Evolutionary conservation across 2,329 filamentous ascomycete species (phyloP).

Genomic region (Aspergillus tamarii): DNA sequence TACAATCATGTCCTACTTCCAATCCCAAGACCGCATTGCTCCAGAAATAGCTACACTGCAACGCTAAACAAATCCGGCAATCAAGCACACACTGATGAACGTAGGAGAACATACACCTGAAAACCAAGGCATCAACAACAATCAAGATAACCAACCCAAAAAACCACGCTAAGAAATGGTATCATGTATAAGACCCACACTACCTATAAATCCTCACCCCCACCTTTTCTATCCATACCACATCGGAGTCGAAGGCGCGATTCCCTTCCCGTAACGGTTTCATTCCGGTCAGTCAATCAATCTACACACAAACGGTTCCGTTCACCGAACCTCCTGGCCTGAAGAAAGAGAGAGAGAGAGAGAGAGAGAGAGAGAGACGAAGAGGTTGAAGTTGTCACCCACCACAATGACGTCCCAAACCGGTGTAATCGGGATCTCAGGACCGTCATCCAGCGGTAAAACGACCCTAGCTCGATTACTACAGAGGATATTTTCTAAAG

Average conservation of each 20-base stretch:
- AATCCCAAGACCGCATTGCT: not conserved
- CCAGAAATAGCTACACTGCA: not conserved
- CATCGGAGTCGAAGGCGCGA: not conserved
- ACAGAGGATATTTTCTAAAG: conserved; percentile 73
- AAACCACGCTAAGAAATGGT: too few relatives aligned
- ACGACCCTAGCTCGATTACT: conserved; percentile 88
- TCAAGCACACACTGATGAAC: not conserved
- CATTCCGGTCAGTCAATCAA: not conserved
- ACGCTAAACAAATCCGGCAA: not conserved
- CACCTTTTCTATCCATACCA: not conserved
- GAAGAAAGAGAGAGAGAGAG: not conserved
- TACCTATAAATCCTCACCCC: not conserved
- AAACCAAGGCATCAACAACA: not conserved
- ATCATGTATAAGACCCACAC: not conserved
- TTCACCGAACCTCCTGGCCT: not conserved
- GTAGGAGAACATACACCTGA: not conserved
- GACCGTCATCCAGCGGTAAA: conserved; percentile 91
- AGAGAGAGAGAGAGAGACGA: not conserved
- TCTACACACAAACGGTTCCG: not conserved
- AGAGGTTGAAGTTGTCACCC: not conserved
- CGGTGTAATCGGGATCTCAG: conserved; percentile 79
- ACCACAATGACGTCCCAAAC: conserved; percentile 8
- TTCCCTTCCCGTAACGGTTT: not conserved
- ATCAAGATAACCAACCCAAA: not conserved
- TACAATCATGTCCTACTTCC: too few relatives aligned